Evolutionary conservation across 2,329 filamentous ascomycete genomes (phyloP), one percentile per base, ranked within the genome.

Genomic region (Pseudogymnoascus verrucosus): DNA sequence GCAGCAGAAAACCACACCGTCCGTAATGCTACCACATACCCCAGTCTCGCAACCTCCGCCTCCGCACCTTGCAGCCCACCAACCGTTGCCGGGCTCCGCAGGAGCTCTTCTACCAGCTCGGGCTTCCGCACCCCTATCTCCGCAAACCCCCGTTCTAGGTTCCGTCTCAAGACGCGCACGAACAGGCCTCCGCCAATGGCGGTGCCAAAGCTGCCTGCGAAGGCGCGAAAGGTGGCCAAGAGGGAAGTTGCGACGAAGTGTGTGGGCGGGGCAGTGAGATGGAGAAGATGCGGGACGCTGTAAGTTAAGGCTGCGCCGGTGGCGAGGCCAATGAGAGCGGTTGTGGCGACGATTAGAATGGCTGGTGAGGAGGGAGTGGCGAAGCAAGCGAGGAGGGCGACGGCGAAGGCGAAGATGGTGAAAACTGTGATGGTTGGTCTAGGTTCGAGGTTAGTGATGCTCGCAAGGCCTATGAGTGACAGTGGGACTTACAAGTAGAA

Each of bases 301-400:
- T 96, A 96, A 74, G 93, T 95, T 64, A 93, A 77, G 5, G 84
- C 80, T 0, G 89, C 86, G 11, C 91, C 91, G 0, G 88, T 89
- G 66, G 82, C 82, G 47, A 92, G 78, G 0, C 91, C 91, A 71
- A 93, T 92, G 54, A 82, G 57, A 70, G 92, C 87, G 1, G 91
- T 81, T 14, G 83, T 75, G 4, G 79, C 65, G 5, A 92, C 74
- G 68, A 89, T 89, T 0, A 82, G 69, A 6, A 73, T 71, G 1
- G 81, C 76, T 0, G 83, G 77, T 1, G 83, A 80, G 5, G 76
- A 70, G 0, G 83, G 76, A 1, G 80, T 84, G 14, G 84, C 84
- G 1, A 86, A 75, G 34, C 78, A 69, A 0, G 84, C 83, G 3
- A 92, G 77, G 0, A 79, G 70, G 34, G 85, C 77, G 36, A 90